A percentile compares a stretch with the other conserved stretches of the same genome.
Conservation (phyloP, 2,329 filamentous ascomycete species). For the Paraconiothyrium sp. region DNA sequence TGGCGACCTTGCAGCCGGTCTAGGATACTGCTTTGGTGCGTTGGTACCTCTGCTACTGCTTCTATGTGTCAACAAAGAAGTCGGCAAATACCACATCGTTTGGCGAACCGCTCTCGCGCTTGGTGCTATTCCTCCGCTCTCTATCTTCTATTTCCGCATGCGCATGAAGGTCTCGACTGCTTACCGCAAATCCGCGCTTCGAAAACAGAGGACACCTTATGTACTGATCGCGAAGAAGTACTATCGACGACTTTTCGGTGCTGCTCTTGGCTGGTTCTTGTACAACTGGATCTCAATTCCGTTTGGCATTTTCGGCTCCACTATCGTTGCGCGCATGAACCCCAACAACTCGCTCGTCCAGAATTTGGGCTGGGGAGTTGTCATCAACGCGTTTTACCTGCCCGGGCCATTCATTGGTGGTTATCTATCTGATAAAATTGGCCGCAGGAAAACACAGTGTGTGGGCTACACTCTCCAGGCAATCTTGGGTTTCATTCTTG, state of each 20-base stretch:
- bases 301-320: constrained; percentile 65
- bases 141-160: constrained; percentile 63
- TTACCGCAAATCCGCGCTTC: constrained; percentile 58
- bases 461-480: constrained; percentile 37
- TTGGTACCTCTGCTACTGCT: constrained; percentile 62
- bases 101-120: constrained; percentile 63
- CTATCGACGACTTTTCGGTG: constrained; percentile 61
- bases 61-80: constrained; percentile 58
- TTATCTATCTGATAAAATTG: constrained; percentile 37
- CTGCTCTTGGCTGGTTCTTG: constrained; percentile 61
- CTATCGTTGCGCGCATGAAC: constrained; percentile 52
- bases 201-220: constrained; percentile 56
- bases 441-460: constrained; percentile 35
- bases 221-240: constrained; percentile 59
- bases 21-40: constrained; percentile 63
- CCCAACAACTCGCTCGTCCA: constrained; percentile 33
- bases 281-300: constrained; percentile 66
- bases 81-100: constrained; percentile 54
- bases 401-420: constrained; percentile 41
- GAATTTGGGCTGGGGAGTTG: constrained; percentile 34
- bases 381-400: constrained; percentile 38
- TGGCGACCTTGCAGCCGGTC: constrained; percentile 59
- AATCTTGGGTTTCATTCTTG: constrained; percentile 36
- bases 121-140: constrained; percentile 60
- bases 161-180: constrained; percentile 62